These are phyloP conservation scores for Phlebopus sp. DNA, from an alignment of 1,284 basidiomycete genomes.

Conservation along the genomic window DNA sequence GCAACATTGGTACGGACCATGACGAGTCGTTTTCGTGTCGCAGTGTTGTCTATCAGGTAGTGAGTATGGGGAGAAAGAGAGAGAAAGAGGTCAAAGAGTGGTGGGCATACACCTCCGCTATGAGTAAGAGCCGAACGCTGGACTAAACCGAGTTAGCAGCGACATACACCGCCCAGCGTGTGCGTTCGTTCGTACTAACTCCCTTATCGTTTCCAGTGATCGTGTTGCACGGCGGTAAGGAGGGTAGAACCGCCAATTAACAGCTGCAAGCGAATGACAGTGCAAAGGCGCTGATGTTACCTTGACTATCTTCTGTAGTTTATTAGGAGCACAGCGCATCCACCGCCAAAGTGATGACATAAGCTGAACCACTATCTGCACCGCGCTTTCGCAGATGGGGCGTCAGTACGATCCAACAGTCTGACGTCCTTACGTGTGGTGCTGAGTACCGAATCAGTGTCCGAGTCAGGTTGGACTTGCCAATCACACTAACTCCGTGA, in stretches of 20 bases:
- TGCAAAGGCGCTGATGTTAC: too few species aligned
- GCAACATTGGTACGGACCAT: conserved; percentile 38
- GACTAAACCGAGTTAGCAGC: conserved; percentile 1
- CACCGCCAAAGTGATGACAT: too few species aligned
- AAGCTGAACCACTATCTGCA: too few species aligned
- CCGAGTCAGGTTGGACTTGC: neutral
- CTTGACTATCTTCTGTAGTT: too few species aligned
- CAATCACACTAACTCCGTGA: conserved; percentile 5
- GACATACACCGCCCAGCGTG: neutral
- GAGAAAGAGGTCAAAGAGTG: neutral
- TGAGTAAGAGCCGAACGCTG: neutral
- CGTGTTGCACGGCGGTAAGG: neutral
- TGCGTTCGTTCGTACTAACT: too few species aligned
- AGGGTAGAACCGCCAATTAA: neutral
- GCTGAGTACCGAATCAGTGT: too few species aligned
- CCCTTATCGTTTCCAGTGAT: too few species aligned
- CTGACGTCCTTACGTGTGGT: too few species aligned
- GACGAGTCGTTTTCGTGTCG: neutral
- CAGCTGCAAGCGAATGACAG: too few species aligned
- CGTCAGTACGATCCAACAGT: too few species aligned
- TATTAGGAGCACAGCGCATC: too few species aligned
- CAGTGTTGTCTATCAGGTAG: neutral
- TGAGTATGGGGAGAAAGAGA: neutral
- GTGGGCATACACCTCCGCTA: neutral
- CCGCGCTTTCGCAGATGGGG: too few species aligned